Evolutionary conservation across 805 yeast genomes (phyloP), one percentile per base, ranked within the genome.

Genomic region (Ogataea sp.): DNA sequence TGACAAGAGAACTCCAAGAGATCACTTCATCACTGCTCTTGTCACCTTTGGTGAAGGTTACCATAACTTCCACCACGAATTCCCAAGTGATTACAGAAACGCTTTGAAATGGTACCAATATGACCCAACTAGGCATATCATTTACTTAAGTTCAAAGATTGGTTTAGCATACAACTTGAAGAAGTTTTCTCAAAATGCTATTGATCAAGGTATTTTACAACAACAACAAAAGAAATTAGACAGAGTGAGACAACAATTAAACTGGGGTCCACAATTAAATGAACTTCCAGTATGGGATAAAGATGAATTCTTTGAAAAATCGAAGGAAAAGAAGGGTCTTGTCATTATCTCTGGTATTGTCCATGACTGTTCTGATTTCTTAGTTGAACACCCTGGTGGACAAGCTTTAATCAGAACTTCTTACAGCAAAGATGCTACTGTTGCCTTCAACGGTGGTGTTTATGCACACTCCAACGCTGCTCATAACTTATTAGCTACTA

Each of bases 1-100:
- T 59, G 90, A 84, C 59, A 75, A 83, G 65, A 78, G 89, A 73
- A 82, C 90, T 26, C 93, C 93, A 50, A 73, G 93, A 64, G 90
- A 84, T 62, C 88, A 83, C 61, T 74, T 78, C 56, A 53, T 84
- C 45, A 83, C 93, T 37, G 93, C 93, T 4, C 65, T 83, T 43
- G 87, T 83, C 43, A 84, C 94, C 0, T 83, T 83, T 54, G 94
- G 94, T 62, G 94, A 84, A 65, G 94, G 94, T 46, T 83, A 83
- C 70, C 93, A 84, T 56, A 84, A 84, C 65, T 84, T 83, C 78
- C 94, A 84, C 62, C 94, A 84, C 60, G 94, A 83, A 68, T 84
- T 83, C 73, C 93, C 94, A 52, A 74, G 85, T 16, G 94, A 84
- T 65, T 84, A 83, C 73, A 77, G 94, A 73, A 83, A 83, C 57